Base-by-base conservation (phyloP, 106 monocot genomes). In the Posidonia australis region DNA sequence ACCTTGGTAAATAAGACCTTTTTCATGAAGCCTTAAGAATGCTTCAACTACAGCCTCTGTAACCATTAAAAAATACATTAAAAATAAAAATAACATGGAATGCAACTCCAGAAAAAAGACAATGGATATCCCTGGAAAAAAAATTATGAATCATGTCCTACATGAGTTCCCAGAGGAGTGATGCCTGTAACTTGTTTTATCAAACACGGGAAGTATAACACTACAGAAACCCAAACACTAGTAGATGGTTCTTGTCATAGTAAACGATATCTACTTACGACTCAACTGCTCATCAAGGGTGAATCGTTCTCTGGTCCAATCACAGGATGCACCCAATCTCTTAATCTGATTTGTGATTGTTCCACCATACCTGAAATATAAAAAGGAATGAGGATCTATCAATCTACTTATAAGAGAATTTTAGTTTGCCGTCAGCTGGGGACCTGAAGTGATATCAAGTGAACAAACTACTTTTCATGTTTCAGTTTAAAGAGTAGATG, bases 1-100 rank as follows among this genome's bases (percentile, higher is more conserved):
- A 94, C 96, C 96, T 82, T 82, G 96, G 71, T 98, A 98, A 63
- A 98, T 87, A 61, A 98, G 83, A 32, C 90, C 96, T 70, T 87
- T 90, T 28, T 90, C 87, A 77, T 98, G 82, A 81, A 98, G 96
- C 61, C 77, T 79, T 29, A 90, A 68, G 75, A 98, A 98, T 75
- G 96, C 96, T 68, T 98, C 90, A 68, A 83, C 65, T 25, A 98
- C 96, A 20, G 96, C 90, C 28, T 84, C 96, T 98, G 80, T 46
- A 82, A 73, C 7, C 32, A 62, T 49, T 18, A 27, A 48, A 63
- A 27, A 19, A 70, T 18, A 10, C n/a, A 44, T 6, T 46, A 7
- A 16, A 28, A 32, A 47, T 18, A 22, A 3, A 68, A 44, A 56
- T n/a, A 22, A 11, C 10, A 41, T 41, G 13, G 2, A 44, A 5